Evolutionary conservation across 192 early-diverging fungal genomes (phyloP).

Genomic region (Backusella morwellensis): DNA sequence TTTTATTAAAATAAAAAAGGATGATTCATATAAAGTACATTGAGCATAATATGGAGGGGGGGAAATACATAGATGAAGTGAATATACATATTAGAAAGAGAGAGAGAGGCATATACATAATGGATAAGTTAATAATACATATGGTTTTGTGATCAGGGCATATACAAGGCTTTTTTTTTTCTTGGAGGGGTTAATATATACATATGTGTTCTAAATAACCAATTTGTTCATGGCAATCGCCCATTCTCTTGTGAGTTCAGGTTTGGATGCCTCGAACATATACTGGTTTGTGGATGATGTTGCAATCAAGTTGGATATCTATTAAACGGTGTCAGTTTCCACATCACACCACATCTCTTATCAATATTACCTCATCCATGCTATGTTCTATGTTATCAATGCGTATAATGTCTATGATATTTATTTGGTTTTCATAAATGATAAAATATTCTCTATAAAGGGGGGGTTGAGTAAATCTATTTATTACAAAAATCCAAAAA

Average conservation of each 20-base stretch:
- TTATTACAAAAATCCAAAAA: too few relatives aligned
- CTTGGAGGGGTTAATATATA: background rate
- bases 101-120: background rate
- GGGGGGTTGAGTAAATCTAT: background rate
- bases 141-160: background rate
- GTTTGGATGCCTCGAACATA: background rate
- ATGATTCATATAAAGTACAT: background rate
- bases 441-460: constrained; percentile 8
- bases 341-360: too few relatives aligned
- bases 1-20: background rate
- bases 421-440: constrained; percentile 4
- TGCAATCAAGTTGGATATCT: background rate
- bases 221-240: background rate
- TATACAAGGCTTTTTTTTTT: background rate
- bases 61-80: too few relatives aligned
- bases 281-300: background rate
- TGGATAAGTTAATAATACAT: too few relatives aligned
- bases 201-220: background rate
- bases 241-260: background rate
- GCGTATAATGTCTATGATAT: background rate
- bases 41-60: background rate
- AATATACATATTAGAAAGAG: background rate
- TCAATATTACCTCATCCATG: background rate
- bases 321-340: background rate
- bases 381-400: background rate